phyloP scores from a whole-genome alignment of 2,329 filamentous ascomycete genomes.

The Canariomyces notabilis region DNA sequence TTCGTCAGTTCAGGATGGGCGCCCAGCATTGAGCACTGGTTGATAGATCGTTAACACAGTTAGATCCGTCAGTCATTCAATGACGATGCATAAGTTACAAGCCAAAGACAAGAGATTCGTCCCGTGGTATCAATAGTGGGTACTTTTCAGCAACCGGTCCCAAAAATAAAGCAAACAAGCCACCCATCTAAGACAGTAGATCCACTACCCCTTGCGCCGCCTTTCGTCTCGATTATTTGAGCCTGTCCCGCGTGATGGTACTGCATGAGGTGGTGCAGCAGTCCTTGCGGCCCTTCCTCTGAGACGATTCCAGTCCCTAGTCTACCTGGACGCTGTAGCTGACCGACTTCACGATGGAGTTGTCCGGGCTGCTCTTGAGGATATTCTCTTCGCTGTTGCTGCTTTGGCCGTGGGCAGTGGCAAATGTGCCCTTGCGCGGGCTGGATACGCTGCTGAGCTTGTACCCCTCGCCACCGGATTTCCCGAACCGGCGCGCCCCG shows the following conservation, averaged over 20 bases:
- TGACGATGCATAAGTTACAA: no score
- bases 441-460: slow-evolving; percentile 36
- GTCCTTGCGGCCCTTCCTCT: not conserved
- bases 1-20: no score
- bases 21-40: no score
- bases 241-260: not conserved
- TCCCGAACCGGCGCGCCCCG: slow-evolving; percentile 13
- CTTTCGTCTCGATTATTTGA: not conserved
- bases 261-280: not conserved
- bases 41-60: no score
- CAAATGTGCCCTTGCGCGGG: slow-evolving; percentile 30
- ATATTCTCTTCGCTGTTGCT: slow-evolving; percentile 38
- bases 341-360: slow-evolving; percentile 39
- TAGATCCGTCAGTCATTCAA: no score
- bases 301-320: slow-evolving; percentile 17
- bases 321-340: slow-evolving; percentile 39
- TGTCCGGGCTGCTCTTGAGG: slow-evolving; percentile 24
- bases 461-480: slow-evolving; percentile 30
- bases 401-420: slow-evolving; percentile 21
- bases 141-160: slow-evolving; percentile 1
- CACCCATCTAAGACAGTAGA: not conserved
- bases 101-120: no score
- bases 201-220: not conserved
- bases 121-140: not conserved
- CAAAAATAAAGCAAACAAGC: not conserved